Percentiles rank a stretch among this genome's conserved stretches.
These are phyloP conservation scores for Microcera coccophila DNA, from an alignment of 2,329 filamentous ascomycete genomes.

Conservation along the genomic window DNA sequence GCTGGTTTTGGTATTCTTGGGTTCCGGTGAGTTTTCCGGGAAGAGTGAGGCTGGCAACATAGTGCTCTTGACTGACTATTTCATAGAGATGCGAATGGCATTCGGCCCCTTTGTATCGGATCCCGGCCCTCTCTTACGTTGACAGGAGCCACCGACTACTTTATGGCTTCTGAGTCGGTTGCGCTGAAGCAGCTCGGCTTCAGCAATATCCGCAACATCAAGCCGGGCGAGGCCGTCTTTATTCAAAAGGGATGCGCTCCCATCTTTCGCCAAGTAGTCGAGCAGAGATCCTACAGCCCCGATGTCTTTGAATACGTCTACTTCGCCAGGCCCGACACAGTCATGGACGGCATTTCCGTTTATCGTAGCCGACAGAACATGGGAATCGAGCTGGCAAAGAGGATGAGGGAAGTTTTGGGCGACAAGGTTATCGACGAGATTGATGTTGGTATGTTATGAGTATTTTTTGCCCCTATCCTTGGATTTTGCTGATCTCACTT, in stretches of 20 bases:
- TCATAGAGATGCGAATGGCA: conserved; percentile 51
- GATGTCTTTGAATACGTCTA: conserved; percentile 62
- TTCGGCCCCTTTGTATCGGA: conserved; percentile 77
- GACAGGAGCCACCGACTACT: conserved; percentile 70
- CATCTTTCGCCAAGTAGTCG: conserved; percentile 70
- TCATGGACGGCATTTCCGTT: conserved; percentile 85
- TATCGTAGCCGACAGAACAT: conserved; percentile 81
- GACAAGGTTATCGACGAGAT: conserved; percentile 69
- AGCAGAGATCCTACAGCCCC: conserved; percentile 67
- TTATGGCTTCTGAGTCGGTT: conserved; percentile 86
- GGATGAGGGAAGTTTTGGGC: conserved; percentile 63
- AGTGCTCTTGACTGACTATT: conserved; percentile 58
- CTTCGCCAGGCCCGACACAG: conserved; percentile 75
- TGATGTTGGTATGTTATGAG: conserved; percentile 50
- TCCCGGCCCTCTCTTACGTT: conserved; percentile 63
- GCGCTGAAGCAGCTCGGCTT: conserved; percentile 80
- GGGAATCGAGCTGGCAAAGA: conserved; percentile 75
- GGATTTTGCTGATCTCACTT: conserved; percentile 7
- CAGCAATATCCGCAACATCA: conserved; percentile 68
- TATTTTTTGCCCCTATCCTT: background rate
- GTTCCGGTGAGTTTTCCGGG: conserved; percentile 61
- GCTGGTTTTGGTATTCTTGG: conserved; percentile 76
- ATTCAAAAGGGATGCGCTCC: conserved; percentile 73
- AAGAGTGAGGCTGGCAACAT: conserved; percentile 41
- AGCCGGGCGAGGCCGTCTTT: conserved; percentile 81